Evolutionary conservation across 345 rosid genomes (phyloP), one percentile per base, ranked within the genome.

Genomic region (Lumnitzera racemosa): DNA sequence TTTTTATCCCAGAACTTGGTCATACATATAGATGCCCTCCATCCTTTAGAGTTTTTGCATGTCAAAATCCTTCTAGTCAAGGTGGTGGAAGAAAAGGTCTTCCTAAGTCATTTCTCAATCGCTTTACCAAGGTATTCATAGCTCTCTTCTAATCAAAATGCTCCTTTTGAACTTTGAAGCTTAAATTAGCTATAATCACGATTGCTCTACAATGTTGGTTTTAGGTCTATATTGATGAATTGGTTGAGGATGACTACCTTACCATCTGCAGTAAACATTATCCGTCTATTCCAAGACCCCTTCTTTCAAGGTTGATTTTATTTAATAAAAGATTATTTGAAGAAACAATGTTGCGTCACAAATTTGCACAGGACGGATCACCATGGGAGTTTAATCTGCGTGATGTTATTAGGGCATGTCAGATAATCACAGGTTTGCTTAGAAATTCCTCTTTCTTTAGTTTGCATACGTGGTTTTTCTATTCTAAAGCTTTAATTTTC

Each of bases 331-430:
- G 82, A 55, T 58, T 92, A 62, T 83, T 81, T 64, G 95, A 92
- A 74, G 95, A 87, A 29, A 87, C 86, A 6, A 86, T 89, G 95
- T 47, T 84, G 59, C 14, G 73, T 69, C 79, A 54, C 62, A 89
- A 84, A 64, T 92, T 89, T 58, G 98, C 77, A 55, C 96, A 85
- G 27, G 82, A 81, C 81, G 98, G 98, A 59, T 82, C 96, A 24
- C 98, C 98, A 20, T 92, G 98, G 98, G 98, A 92, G 78, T 92
- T 92, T 70, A 92, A 92, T 76, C 74, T 92, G 74, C 97, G 97
- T 51, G 98, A 92, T 72, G 90, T 92, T 63, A 79, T 81, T 50
- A 77, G 98, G 67, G 89, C 98, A 24, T 92, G 97, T 70, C 81
- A 90, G 70, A 76, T 92, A 50, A 71, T 87, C 57, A 71, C 79